Evolutionary conservation across 2,329 filamentous ascomycete species (phyloP).

Genomic region (Cladophialophora immunda): DNA sequence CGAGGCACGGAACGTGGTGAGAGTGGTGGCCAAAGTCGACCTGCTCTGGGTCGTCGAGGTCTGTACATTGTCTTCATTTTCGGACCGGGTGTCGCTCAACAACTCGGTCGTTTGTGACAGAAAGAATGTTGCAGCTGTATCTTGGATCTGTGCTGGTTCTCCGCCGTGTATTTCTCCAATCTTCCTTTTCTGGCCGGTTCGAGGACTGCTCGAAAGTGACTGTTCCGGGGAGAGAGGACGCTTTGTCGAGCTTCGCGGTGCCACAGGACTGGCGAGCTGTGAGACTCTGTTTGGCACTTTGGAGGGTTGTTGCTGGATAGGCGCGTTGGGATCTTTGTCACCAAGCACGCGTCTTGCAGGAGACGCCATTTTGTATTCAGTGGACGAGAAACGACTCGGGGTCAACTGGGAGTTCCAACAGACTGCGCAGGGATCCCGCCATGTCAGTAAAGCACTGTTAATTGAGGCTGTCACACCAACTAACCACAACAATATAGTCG

Average conservation of each 20-base stretch:
- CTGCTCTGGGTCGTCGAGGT: constrained; percentile 25
- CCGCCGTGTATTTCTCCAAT: constrained; percentile 34
- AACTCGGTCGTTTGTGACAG: constrained; percentile 34
- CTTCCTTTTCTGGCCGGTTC: constrained; percentile 39
- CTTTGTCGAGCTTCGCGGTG: constrained; percentile 18
- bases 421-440: not conserved
- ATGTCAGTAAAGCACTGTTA: not conserved
- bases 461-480: not conserved
- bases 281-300: constrained; percentile 12
- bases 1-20: constrained; percentile 35
- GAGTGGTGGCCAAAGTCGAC: constrained; percentile 28
- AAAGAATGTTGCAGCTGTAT: constrained; percentile 15
- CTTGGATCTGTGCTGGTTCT: constrained; percentile 24
- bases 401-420: not conserved
- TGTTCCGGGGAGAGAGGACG: constrained; percentile 10
- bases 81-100: constrained; percentile 31
- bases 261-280: constrained; percentile 13
- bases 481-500: not conserved
- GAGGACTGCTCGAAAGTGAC: constrained; percentile 20
- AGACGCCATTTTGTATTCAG: constrained; percentile 27
- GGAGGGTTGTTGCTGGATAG: constrained; percentile 28
- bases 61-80: constrained; percentile 8
- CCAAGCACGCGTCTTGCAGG: constrained; percentile 39
- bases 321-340: constrained; percentile 40
- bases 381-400: not conserved